phyloP scores from a whole-genome alignment of 1,139 yeast species.

The Geotrichum fermentans region DNA sequence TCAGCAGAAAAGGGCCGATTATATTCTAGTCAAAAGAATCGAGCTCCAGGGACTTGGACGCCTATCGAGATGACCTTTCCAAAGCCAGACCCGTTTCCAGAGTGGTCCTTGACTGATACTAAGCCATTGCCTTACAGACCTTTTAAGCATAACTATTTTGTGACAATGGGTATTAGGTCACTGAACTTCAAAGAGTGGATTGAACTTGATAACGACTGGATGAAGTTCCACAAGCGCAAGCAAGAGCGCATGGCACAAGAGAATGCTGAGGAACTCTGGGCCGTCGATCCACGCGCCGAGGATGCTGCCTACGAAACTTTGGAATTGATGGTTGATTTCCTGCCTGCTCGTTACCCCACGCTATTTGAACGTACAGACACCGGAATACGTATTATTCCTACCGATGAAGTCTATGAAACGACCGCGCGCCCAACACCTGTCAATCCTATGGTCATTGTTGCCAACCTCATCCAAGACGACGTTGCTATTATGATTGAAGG shows the following conservation, averaged over 20 bases:
- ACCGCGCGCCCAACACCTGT: constrained; percentile 37
- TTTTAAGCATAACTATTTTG: constrained; percentile 52
- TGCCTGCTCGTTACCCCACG: constrained; percentile 56
- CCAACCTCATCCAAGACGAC: constrained; percentile 62
- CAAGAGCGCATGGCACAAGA: constrained; percentile 43
- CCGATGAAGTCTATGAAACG: constrained; percentile 48
- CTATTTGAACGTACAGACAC: constrained; percentile 39
- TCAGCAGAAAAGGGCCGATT: constrained; percentile 1
- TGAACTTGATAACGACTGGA: constrained; percentile 63
- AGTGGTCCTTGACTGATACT: constrained; percentile 51
- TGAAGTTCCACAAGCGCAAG: constrained; percentile 50
- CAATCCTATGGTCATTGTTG: constrained; percentile 57
- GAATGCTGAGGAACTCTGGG: constrained; percentile 47
- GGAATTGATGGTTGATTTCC: constrained; percentile 48
- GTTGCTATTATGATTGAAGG: constrained; percentile 61
- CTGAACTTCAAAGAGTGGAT: constrained; percentile 59
- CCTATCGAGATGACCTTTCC: constrained; percentile 53
- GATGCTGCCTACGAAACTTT: constrained; percentile 56
- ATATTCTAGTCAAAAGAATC: not conserved
- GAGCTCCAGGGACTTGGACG: constrained; percentile 47
- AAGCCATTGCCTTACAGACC: constrained; percentile 59
- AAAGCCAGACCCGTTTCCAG: constrained; percentile 43
- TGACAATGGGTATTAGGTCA: constrained; percentile 26
- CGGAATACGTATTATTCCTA: constrained; percentile 50
- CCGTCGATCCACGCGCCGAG: constrained; percentile 49